phyloP scores from a whole-genome alignment of 768 basidiomycete genomes.

The Xanthoconium purpureum region DNA sequence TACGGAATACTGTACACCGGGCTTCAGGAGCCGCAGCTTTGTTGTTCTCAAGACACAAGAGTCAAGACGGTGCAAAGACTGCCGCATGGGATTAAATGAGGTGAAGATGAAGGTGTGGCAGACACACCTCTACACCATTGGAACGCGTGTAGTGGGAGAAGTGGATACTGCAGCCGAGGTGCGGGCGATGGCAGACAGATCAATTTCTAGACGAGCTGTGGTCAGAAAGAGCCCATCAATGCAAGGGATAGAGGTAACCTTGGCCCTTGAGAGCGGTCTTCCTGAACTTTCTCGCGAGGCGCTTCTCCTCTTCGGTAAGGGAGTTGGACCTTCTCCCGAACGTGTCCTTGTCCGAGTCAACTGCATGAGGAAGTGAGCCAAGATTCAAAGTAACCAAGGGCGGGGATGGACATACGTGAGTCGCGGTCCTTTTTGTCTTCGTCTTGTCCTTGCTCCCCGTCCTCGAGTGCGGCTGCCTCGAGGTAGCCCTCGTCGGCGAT shows the following conservation, averaged over 20 bases:
- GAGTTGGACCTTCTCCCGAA: slow-evolving; percentile 41
- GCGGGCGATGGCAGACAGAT: slow-evolving; percentile 78
- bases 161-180: slow-evolving; percentile 70
- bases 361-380: slow-evolving; percentile 12
- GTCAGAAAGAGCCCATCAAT: neutral
- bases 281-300: slow-evolving; percentile 63
- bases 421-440: slow-evolving; percentile 5
- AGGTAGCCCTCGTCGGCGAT: slow-evolving; percentile 59
- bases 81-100: neutral
- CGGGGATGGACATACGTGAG: slow-evolving; percentile 16
- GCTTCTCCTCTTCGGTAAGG: slow-evolving; percentile 61
- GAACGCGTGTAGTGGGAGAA: slow-evolving; percentile 39
- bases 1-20: slow-evolving; percentile 6
- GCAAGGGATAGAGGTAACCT: slow-evolving; percentile 32
- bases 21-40: neutral
- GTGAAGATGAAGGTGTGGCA: neutral
- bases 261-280: slow-evolving; percentile 67
- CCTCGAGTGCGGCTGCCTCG: slow-evolving; percentile 56
- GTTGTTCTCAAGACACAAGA: neutral
- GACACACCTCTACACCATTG: slow-evolving; percentile 21
- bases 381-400: neutral
- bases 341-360: slow-evolving; percentile 21
- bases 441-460: slow-evolving; percentile 48
- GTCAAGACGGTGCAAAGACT: neutral
- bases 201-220: slow-evolving; percentile 34